These are phyloP conservation scores for Meyerozyma guilliermondii DNA, from an alignment of 1,139 yeast genomes.

Conservation along the genomic window DNA sequence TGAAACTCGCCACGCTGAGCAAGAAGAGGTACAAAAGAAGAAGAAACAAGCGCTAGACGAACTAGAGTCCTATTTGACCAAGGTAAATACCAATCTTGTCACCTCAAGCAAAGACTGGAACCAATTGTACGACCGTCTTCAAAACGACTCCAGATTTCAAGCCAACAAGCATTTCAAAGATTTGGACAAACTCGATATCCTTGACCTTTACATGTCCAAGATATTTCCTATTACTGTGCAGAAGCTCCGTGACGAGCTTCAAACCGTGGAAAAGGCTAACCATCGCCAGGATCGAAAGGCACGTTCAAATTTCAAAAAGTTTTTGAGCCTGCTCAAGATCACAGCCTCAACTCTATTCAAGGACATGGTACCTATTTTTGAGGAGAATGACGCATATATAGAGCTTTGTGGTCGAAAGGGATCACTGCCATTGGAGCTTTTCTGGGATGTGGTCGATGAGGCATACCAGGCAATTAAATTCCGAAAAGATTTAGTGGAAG, in stretches of 20 bases:
- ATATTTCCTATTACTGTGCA: slow-evolving; percentile 35
- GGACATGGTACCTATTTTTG: slow-evolving; percentile 48
- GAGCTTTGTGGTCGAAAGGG: slow-evolving; percentile 74
- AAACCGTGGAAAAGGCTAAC: slow-evolving; percentile 33
- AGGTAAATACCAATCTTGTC: slow-evolving; percentile 29
- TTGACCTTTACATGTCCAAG: slow-evolving; percentile 47
- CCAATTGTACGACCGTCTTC: slow-evolving; percentile 32
- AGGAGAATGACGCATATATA: slow-evolving; percentile 54
- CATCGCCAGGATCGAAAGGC: slow-evolving; percentile 59
- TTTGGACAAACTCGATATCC: slow-evolving; percentile 55
- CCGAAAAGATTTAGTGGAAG: slow-evolving; percentile 56
- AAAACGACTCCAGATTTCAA: slow-evolving; percentile 47
- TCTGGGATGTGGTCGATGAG: slow-evolving; percentile 71
- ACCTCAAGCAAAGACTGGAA: slow-evolving; percentile 39
- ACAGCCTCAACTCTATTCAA: slow-evolving; percentile 57
- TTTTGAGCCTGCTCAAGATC: slow-evolving; percentile 40
- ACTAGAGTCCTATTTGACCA: slow-evolving; percentile 43
- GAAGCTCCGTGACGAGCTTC: slow-evolving; percentile 31
- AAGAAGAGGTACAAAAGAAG: slow-evolving; percentile 21
- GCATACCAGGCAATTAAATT: slow-evolving; percentile 51
- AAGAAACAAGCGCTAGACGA: slow-evolving; percentile 49
- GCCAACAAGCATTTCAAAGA: slow-evolving; percentile 54
- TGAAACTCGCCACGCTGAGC: slow-evolving; percentile 34
- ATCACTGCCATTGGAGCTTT: slow-evolving; percentile 72
- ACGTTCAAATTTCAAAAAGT: slow-evolving; percentile 50